Evolutionary conservation across 257 asterid genomes (phyloP), one percentile per base, ranked within the genome.

Genomic region (Solanum tacnaense): DNA sequence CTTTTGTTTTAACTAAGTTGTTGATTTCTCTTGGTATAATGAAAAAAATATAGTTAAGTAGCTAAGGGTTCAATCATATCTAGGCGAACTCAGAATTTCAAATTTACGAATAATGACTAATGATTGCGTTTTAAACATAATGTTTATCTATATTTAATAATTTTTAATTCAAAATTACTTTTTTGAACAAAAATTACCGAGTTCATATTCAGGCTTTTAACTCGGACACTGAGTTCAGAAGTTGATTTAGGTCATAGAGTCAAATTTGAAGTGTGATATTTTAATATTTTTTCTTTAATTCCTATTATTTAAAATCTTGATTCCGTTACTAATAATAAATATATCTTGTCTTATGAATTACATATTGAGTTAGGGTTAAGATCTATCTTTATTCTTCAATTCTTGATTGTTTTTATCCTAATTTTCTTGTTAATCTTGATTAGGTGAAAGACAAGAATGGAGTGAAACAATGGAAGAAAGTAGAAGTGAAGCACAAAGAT

Each of bases 381-480:
- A 73, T 34, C 18, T 20, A 20, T 71, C 7, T 71, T 31, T 31
- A 71, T 71, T 71, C 41, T 16, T 16, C 7, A 32, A 8, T 31
- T 32, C 41, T 18, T 31, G 13, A 32, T 31, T 71, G 41, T 71
- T 11, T 68, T 70, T 72, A 32, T 72, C 39, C 65, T 25, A 16
- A n/a, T 13, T 21, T 23, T 62, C 39, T 25, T 12, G 9, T n/a
- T 52, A 13, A 46, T 35, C 23, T 27, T 52, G 76, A 82, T 21
- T 88, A 91, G 93, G 86, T 91, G 20, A 38, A 29, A 9, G 91
- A 76, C 38, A 81, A 87, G 38, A 78, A 92, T 6, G 92, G 94
- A 76, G 91, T 36, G 35, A 90, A 89, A 56, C 62, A 81, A 8
- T 92, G 94, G 94, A 89, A 89, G 62, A 87, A 75, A 34, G 92